Base-by-base conservation (phyloP, 2,329 filamentous ascomycete genomes). In the Aspergillus niger region DNA sequence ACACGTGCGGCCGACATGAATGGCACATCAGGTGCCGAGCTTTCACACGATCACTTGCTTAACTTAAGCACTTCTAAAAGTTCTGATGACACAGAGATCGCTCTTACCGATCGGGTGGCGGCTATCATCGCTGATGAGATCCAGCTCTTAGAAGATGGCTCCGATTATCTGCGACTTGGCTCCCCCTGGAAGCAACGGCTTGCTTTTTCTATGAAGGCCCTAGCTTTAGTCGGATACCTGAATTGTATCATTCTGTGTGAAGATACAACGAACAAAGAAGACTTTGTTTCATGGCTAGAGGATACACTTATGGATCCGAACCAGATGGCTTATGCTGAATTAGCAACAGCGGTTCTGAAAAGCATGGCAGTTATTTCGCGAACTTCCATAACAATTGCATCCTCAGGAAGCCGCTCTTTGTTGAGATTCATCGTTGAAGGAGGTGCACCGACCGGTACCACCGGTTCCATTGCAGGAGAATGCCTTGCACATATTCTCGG, bases 341-440 rank as follows among this genome's bases (percentile, higher is more conserved):
- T 99, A 60, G 92, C 92, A 15, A 87, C 87, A 22, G 89, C 89
- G 11, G 89, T 93, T 4, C 82, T 99, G 55, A 91, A 91, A 73
- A 89, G 88, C 53, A 87, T 97, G 81, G 91, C 92, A 5, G 82
- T 97, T 50, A 82, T 97, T 22, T 92, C 93, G 58, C 89, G 87
- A 67, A 82, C 91, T 30, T 90, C 89, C 8, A 86, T 90, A 5
- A 80, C 85, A 2, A 89, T 89, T 65, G 91, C 92, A 11, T 86
- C 91, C 1, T 88, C 82, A 62, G 85, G 96, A 56, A 93, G 90
- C 69, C 88, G 91, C 32, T 86, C 92, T 17, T 82, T 99, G 44
- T 89, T 96, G 47, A 86, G 91, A 44, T 92, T 96, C 67, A 91
- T 99, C 61, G 91, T 97, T 0, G 92, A 97, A 73, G 89, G 91